A percentile compares a stretch with the other conserved stretches of the same genome.
Conservation (phyloP, 2,329 filamentous ascomycete species). For the Neofusicoccum sp. region DNA sequence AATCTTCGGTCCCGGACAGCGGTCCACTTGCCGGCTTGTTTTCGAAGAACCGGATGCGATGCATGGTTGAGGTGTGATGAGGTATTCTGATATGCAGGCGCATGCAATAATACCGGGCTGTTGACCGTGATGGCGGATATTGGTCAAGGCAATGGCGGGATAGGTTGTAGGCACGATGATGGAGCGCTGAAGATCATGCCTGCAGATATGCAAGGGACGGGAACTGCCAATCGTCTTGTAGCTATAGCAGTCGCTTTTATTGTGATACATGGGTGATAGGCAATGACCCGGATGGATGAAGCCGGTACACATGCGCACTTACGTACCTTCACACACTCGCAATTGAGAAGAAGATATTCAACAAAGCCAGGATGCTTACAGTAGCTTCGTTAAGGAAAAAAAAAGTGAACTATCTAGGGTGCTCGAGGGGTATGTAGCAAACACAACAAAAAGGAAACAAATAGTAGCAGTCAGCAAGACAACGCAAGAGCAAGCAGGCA, state of each 20-base stretch:
- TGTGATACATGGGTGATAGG: background rate
- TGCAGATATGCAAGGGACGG: background rate
- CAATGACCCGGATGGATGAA: background rate
- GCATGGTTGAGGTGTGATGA: background rate
- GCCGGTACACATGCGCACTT: background rate
- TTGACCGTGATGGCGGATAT: background rate
- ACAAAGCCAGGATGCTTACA: slow-evolving; percentile 13
- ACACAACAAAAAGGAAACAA: background rate
- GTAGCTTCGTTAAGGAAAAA: slow-evolving; percentile 11
- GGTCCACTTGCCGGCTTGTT: no score
- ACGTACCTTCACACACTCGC: background rate
- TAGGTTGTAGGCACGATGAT: background rate
- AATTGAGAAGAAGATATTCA: background rate
- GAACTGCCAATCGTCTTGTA: background rate
- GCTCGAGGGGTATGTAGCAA: slow-evolving; percentile 20
- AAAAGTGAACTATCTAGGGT: slow-evolving; percentile 17
- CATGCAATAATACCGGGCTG: background rate
- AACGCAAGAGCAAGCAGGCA: slow-evolving; percentile 1
- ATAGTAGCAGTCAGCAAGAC: background rate
- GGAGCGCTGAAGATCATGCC: background rate
- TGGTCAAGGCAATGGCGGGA: background rate
- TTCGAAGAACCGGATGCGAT: no score
- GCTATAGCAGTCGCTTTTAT: background rate
- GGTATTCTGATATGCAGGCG: background rate
- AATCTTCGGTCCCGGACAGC: no score